Percentiles rank a stretch among this genome's conserved stretches.
Conservation (phyloP, 495 filamentous ascomycete genomes). For the Aspergillus olivimuriae region DNA sequence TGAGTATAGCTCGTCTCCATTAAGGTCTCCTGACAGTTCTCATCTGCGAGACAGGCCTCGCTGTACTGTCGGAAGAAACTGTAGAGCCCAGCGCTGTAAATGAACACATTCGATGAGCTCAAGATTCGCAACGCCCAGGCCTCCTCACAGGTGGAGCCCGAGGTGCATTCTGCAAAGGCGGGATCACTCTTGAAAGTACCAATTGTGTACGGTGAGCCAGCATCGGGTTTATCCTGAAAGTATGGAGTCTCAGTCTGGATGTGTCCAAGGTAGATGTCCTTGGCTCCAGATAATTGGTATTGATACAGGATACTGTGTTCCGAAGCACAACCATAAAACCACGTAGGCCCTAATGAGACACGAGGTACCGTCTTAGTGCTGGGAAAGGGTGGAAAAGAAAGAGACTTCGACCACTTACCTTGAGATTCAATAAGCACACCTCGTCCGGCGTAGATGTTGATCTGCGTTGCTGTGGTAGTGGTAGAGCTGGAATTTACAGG, state of each 20-base stretch:
- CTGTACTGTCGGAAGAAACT: not conserved
- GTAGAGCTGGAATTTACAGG: not conserved
- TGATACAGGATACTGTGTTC: not conserved
- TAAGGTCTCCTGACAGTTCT: constrained; percentile 3
- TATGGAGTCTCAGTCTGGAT: not conserved
- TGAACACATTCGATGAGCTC: not conserved
- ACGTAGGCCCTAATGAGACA: too few species aligned
- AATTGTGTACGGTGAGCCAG: not conserved
- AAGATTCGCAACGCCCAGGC: not conserved
- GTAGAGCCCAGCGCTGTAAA: not conserved
- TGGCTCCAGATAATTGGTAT: not conserved
- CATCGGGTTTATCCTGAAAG: not conserved
- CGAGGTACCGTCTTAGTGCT: too few species aligned
- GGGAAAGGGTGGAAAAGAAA: too few species aligned
- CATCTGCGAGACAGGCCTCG: not conserved
- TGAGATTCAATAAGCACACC: constrained; percentile 49
- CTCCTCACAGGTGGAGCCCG: not conserved
- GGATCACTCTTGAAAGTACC: not conserved
- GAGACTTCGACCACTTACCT: too few species aligned
- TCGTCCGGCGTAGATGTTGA: constrained; percentile 56
- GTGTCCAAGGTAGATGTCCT: not conserved
- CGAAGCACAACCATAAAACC: not conserved
- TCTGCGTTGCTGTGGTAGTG: constrained; percentile 26
- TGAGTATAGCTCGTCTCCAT: constrained; percentile 6
- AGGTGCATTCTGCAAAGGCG: not conserved